phyloP scores from a whole-genome alignment of 192 early-diverging fungal genomes.

The Coemansia umbellata region DNA sequence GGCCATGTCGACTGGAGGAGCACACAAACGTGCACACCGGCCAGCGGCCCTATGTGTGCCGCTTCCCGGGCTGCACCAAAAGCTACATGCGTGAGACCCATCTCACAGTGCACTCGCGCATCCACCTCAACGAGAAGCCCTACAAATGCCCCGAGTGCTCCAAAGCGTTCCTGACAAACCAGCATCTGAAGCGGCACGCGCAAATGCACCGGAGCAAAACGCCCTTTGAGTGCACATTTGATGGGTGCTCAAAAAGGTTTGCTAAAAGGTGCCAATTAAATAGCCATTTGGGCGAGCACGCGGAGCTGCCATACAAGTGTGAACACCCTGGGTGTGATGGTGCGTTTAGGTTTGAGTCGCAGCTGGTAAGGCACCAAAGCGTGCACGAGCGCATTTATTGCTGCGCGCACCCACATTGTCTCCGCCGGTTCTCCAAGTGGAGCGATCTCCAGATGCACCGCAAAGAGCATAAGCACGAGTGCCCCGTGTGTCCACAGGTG shows the following conservation, averaged over 20 bases:
- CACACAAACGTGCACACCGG: constrained; percentile 74
- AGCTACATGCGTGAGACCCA: constrained; percentile 57
- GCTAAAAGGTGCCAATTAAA: constrained; percentile 48
- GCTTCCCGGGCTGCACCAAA: constrained; percentile 66
- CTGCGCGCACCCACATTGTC: constrained; percentile 25
- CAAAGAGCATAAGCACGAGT: constrained; percentile 21
- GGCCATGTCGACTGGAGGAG: constrained; percentile 38
- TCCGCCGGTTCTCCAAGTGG: constrained; percentile 39
- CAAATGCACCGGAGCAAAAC: constrained; percentile 28
- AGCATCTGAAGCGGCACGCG: constrained; percentile 52
- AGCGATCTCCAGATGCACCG: constrained; percentile 47
- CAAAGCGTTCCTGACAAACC: constrained; percentile 44
- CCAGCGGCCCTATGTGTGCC: constrained; percentile 67
- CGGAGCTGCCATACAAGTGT: constrained; percentile 39
- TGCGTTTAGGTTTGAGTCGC: constrained; percentile 45
- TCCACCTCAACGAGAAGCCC: constrained; percentile 13
- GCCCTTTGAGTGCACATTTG: constrained; percentile 25
- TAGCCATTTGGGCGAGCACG: constrained; percentile 41
- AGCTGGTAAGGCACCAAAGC: constrained; percentile 27
- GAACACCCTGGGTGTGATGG: constrained; percentile 12
- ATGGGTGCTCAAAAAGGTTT: constrained; percentile 36
- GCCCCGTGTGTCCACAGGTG: constrained; percentile 21
- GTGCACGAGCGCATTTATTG: constrained; percentile 30
- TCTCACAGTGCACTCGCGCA: constrained; percentile 21
- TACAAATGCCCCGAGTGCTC: constrained; percentile 30